A percentile compares a stretch with the other conserved stretches of the same genome.
These are phyloP conservation scores for Yamadazyma friedrichii DNA, from an alignment of 1,139 yeast species.

Conservation along the genomic window DNA sequence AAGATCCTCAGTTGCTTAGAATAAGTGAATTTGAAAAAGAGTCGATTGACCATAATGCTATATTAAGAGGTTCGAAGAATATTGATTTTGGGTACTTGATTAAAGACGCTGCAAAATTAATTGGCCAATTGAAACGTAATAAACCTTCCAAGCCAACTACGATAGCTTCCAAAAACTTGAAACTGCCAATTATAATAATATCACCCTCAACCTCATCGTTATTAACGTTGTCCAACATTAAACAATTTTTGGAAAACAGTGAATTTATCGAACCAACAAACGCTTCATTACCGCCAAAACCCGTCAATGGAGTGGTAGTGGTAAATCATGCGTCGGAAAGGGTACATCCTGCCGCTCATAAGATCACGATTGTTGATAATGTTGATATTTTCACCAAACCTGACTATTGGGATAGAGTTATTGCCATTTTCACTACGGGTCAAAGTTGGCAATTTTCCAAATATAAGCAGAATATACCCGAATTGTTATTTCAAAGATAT, in stretches of 20 bases:
- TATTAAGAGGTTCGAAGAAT: constrained; percentile 73
- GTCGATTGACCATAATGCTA: constrained; percentile 74
- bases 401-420: constrained; percentile 96
- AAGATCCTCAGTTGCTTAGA: constrained; percentile 56
- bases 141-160: constrained; percentile 22
- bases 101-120: constrained; percentile 66
- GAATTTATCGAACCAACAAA: constrained; percentile 59
- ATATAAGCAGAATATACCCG: constrained; percentile 82
- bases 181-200: constrained; percentile 87
- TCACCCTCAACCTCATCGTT: constrained; percentile 95
- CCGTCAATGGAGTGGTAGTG: constrained; percentile 44
- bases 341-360: constrained; percentile 52
- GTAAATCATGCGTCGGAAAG: constrained; percentile 57
- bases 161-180: constrained; percentile 24
- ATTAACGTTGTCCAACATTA: constrained; percentile 76
- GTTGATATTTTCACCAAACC: constrained; percentile 89
- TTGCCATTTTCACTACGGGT: constrained; percentile 94
- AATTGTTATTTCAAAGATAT: constrained; percentile 74
- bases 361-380: constrained; percentile 80
- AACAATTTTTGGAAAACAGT: constrained; percentile 79
- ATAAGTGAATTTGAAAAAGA: constrained; percentile 62
- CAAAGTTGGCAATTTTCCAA: constrained; percentile 95
- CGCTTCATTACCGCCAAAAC: constrained; percentile 31
- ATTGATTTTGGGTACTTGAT: constrained; percentile 74
- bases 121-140: constrained; percentile 50